Conservation (phyloP, 108 stramenopile genomes). For the Epithemia pelagica region DNA sequence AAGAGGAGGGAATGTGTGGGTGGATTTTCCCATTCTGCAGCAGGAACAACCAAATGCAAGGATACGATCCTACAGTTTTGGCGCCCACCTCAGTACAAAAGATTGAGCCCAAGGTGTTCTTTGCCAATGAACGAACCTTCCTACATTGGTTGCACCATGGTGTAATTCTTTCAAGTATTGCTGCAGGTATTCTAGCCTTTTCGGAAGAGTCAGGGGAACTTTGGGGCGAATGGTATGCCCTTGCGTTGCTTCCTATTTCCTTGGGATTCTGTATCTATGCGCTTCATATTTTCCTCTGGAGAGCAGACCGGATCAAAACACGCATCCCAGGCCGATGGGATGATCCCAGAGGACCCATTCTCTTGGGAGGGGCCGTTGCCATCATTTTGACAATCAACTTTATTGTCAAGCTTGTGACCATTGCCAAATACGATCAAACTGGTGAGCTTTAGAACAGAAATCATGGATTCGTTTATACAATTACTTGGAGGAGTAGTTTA, state of each 20-base stretch:
- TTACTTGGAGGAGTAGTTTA: no score
- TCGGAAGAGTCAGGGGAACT: slow-evolving; percentile 42
- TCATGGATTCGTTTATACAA: no score
- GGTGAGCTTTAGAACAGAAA: not conserved
- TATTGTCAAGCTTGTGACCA: slow-evolving; percentile 44
- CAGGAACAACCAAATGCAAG: slow-evolving; percentile 36
- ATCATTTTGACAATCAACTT: slow-evolving; percentile 68
- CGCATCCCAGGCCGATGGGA: slow-evolving; percentile 87
- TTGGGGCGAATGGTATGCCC: slow-evolving; percentile 77
- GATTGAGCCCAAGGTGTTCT: slow-evolving; percentile 96
- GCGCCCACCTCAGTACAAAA: slow-evolving; percentile 89
- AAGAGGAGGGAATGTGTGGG: slow-evolving; percentile 39
- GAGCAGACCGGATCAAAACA: slow-evolving; percentile 74
- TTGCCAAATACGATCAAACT: slow-evolving; percentile 19
- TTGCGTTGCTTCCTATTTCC: slow-evolving; percentile 68
- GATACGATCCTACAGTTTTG: slow-evolving; percentile 14
- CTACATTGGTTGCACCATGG: slow-evolving; percentile 90
- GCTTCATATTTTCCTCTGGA: slow-evolving; percentile 73
- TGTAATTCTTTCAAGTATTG: slow-evolving; percentile 76
- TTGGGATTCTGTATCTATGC: slow-evolving; percentile 81
- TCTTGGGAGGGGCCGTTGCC: slow-evolving; percentile 60
- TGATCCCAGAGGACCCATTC: slow-evolving; percentile 79
- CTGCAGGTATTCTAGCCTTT: slow-evolving; percentile 78
- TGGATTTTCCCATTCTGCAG: slow-evolving; percentile 80
- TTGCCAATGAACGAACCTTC: slow-evolving; percentile 97